Percentiles rank a stretch among this genome's conserved stretches.
phyloP scores from a whole-genome alignment of 257 asterid genomes.

The Coffea eugenioides region DNA sequence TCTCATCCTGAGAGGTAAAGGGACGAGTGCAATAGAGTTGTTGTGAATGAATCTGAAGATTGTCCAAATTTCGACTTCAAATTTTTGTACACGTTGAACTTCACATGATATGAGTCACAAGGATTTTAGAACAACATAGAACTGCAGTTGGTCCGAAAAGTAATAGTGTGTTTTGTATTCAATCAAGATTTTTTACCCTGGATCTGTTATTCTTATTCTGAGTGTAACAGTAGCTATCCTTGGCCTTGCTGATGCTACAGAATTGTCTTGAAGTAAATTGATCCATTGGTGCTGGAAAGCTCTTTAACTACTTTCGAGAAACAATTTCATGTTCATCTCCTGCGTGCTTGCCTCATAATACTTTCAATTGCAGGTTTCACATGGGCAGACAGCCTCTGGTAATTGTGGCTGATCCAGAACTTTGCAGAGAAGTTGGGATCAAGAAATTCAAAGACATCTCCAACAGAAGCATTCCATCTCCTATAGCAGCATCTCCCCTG shows the following conservation, averaged over 20 bases:
- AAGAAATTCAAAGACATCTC: slow-evolving; percentile 69
- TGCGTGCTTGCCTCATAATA: neutral
- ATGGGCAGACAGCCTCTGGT: slow-evolving; percentile 96
- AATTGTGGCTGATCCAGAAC: slow-evolving; percentile 85
- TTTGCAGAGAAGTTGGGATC: slow-evolving; percentile 88
- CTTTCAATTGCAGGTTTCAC: slow-evolving; percentile 56
- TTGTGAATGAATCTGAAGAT: neutral
- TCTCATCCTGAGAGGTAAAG: neutral
- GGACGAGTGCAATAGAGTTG: neutral
- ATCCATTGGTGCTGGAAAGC: neutral
- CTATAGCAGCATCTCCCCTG: slow-evolving; percentile 89
- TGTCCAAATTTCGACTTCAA: neutral
- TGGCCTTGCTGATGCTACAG: neutral
- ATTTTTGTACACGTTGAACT: neutral
- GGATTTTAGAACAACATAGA: neutral
- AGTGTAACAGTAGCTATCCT: neutral
- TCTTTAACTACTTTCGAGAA: neutral
- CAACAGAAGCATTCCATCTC: slow-evolving; percentile 94
- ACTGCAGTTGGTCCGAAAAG: neutral
- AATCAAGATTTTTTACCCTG: neutral
- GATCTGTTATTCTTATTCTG: neutral
- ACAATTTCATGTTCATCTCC: slow-evolving; percentile 1
- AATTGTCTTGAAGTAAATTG: neutral
- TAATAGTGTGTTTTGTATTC: neutral
- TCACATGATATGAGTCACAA: neutral